Evolutionary conservation across 129 eudicot genomes (phyloP).

Genomic region (Glebionis coronaria): DNA sequence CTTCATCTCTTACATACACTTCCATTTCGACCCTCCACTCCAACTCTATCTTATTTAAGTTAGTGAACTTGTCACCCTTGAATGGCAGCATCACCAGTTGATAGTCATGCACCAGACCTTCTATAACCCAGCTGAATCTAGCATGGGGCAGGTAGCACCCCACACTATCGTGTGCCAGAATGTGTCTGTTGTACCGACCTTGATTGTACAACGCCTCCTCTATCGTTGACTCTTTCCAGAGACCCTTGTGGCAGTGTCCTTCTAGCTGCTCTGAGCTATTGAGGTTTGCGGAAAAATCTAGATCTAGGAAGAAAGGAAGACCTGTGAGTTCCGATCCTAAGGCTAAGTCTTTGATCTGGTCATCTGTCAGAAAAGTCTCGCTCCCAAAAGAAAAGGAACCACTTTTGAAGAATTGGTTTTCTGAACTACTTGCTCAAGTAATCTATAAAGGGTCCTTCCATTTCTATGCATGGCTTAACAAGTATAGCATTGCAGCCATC

Average conservation of each 20-base stretch:
- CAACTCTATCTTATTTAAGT: too few relatives aligned
- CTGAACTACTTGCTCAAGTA: constrained; percentile 28
- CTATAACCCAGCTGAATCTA: constrained; percentile 50
- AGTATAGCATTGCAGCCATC: constrained; percentile 31
- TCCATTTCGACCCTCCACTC: too few relatives aligned
- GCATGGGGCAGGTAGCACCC: constrained; percentile 48
- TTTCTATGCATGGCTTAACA: constrained; percentile 37
- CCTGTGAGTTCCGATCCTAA: constrained; percentile 46
- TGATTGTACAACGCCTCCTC: constrained; percentile 40
- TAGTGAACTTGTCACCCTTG: too few relatives aligned
- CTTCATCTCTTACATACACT: too few relatives aligned
- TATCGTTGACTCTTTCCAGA: constrained; percentile 33
- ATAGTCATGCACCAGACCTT: too few relatives aligned
- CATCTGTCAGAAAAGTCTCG: constrained; percentile 35
- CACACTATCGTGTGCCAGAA: constrained; percentile 47
- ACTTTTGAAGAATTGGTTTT: constrained; percentile 32
- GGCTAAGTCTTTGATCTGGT: constrained; percentile 39
- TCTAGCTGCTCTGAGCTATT: constrained; percentile 25
- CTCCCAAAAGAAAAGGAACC: constrained; percentile 57
- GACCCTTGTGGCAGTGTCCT: constrained; percentile 46
- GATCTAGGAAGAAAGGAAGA: constrained; percentile 46
- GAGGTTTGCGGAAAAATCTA: constrained; percentile 35
- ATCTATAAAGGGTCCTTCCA: constrained; percentile 45
- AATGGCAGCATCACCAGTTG: too few relatives aligned
- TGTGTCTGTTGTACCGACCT: constrained; percentile 71